Percentiles rank a stretch among this genome's conserved stretches.
Evolutionary conservation across 106 monocot species (phyloP).

Genomic region (Amphibolis antarctica): DNA sequence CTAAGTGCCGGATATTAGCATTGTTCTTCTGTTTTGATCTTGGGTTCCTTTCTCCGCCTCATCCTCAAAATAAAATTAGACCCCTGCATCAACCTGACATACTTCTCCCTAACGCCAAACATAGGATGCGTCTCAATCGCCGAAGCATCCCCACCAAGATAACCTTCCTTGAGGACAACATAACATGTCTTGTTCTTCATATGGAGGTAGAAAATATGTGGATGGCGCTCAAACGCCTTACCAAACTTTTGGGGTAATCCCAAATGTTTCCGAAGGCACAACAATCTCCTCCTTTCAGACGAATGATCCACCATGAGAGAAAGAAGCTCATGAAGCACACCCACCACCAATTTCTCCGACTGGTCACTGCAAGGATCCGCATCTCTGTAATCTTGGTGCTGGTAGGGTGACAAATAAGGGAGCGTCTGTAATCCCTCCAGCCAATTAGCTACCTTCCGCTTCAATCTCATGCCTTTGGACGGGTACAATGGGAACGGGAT

Average conservation of each 20-base stretch:
- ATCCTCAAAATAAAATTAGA: slow-evolving; percentile 44
- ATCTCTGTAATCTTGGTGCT: slow-evolving; percentile 18
- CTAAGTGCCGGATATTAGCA: no score
- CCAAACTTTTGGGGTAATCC: slow-evolving; percentile 58
- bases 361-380: slow-evolving; percentile 35
- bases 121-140: slow-evolving; percentile 50
- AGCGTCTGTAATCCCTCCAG: slow-evolving; percentile 49
- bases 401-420: slow-evolving; percentile 61
- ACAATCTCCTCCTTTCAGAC: slow-evolving; percentile 60
- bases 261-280: slow-evolving; percentile 54
- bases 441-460: slow-evolving; percentile 56
- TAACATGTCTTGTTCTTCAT: slow-evolving; percentile 84
- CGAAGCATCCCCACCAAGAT: slow-evolving; percentile 23
- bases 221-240: slow-evolving; percentile 62
- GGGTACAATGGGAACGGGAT: slow-evolving; percentile 53
- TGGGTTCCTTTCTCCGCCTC: slow-evolving; percentile 15
- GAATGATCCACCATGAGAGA: slow-evolving; percentile 57
- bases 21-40: not conserved
- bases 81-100: slow-evolving; percentile 48
- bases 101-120: slow-evolving; percentile 42
- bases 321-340: slow-evolving; percentile 68
- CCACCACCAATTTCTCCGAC: slow-evolving; percentile 48
- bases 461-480: slow-evolving; percentile 64
- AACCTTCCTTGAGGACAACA: slow-evolving; percentile 80
- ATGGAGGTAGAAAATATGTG: slow-evolving; percentile 67